Evolutionary conservation across 176 grass and related monocot genomes (phyloP), one percentile per base, ranked within the genome.

Genomic region (Microstegium vimineum): DNA sequence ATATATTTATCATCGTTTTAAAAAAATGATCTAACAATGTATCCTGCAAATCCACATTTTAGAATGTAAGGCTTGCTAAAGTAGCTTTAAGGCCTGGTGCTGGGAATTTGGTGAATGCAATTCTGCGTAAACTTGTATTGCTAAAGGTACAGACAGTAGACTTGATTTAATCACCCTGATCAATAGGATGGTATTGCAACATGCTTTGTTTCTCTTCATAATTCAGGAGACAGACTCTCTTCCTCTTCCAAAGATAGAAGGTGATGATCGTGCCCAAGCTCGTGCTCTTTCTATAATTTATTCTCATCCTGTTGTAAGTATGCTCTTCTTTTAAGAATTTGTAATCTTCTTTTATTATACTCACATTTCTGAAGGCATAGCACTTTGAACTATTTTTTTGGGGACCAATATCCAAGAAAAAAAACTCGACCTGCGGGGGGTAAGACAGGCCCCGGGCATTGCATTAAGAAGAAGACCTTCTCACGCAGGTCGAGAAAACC

Each of bases 301-400:
- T 92, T 98, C 92, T 66, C 95, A 98, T 89, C 95, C 95, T 73
- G 95, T 98, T 74, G 95, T 98, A 82, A 94, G 95, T 84, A 66
- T 70, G 5, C 14, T 41, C 47, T 83, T 56, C 45, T 67, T 38
- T 17, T 83, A 89, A 86, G n/a, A 74, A 41, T 64, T 77, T 43
- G 5, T 30, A 66, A 25, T 20, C 33, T 40, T 77, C 4, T 34
- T 56, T 80, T 78, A 74, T 10, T 66, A 27, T 9, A 71, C 28
- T 79, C 30, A 40, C 11, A 45, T 9, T 22, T 18, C 28, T 38
- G 38, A 72, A 72, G 34, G 27, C 32, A 65, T 78, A 49, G 15
- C 1, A 81, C 7, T 32, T 32, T 46, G 30, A 61, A 79, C 15
- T 51, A 20, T 47, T 40, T 40, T 43, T 56, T 69, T 69, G 3